A percentile compares a stretch with the other conserved stretches of the same genome.
These are phyloP conservation scores for Candida xiaguanensis DNA, from an alignment of 805 yeast species.

Conservation along the genomic window DNA sequence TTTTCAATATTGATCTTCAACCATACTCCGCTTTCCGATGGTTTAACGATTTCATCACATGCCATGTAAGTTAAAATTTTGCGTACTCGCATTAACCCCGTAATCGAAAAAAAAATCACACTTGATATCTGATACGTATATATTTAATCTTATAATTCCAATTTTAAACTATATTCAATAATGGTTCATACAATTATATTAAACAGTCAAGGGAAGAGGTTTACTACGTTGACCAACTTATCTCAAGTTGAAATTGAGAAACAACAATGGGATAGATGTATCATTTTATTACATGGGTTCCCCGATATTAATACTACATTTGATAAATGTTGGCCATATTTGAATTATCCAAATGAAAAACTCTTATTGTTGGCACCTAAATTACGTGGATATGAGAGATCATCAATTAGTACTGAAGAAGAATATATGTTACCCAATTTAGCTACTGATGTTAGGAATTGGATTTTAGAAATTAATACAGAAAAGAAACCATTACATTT, in stretches of 20 bases:
- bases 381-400: constrained; percentile 36
- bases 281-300: constrained; percentile 34
- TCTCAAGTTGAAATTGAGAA: constrained; percentile 15
- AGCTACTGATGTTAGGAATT: constrained; percentile 31
- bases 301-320: constrained; percentile 35
- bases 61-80: neutral
- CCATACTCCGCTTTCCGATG: too few relatives aligned
- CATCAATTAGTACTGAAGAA: constrained; percentile 21
- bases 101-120: neutral
- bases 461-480: constrained; percentile 24
- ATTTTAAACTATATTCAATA: too few relatives aligned
- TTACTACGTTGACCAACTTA: constrained; percentile 19
- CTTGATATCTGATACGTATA: neutral
- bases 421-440: constrained; percentile 26
- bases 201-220: constrained; percentile 6
- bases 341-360: constrained; percentile 16
- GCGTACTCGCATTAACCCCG: neutral
- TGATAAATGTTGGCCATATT: constrained; percentile 18
- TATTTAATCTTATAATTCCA: too few relatives aligned
- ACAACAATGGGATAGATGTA: constrained; percentile 17
- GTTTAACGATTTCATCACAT: neutral
- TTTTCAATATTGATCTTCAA: too few relatives aligned
- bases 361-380: constrained; percentile 30
- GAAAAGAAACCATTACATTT: constrained; percentile 29
- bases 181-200: neutral